These are phyloP conservation scores for Rhodamnia argentea DNA, from an alignment of 345 rosid species.

Conservation along the genomic window DNA sequence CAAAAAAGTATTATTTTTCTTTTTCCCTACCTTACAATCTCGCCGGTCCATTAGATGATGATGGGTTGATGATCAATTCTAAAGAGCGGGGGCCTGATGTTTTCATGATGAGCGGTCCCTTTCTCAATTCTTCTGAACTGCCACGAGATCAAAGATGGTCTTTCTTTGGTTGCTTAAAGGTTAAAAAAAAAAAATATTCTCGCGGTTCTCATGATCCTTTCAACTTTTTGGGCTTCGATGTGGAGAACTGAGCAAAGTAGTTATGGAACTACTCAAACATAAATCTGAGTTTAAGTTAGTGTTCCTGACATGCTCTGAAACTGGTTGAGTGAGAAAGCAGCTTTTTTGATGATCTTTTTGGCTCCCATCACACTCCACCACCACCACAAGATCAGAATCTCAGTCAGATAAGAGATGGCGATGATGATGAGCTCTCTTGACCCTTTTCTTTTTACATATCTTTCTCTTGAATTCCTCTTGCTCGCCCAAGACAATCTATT, in stretches of 20 bases:
- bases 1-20: neutral
- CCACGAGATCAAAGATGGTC: neutral
- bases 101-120: neutral
- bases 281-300: neutral
- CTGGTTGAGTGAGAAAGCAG: slow-evolving; percentile 21
- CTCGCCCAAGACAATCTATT: slow-evolving; percentile 14
- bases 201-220: neutral
- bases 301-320: neutral
- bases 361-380: slow-evolving; percentile 51
- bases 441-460: slow-evolving; percentile 3
- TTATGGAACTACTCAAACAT: neutral
- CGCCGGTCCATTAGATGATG: neutral
- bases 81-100: neutral
- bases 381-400: slow-evolving; percentile 45
- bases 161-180: neutral
- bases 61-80: neutral
- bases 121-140: neutral
- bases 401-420: slow-evolving; percentile 19
- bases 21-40: neutral
- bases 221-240: neutral
- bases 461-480: neutral
- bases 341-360: slow-evolving; percentile 33
- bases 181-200: neutral
- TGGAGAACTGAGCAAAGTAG: neutral
- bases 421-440: slow-evolving; percentile 18